phyloP scores from a whole-genome alignment of 2,329 filamentous ascomycete species.

The Macrophomina phaseolina region DNA sequence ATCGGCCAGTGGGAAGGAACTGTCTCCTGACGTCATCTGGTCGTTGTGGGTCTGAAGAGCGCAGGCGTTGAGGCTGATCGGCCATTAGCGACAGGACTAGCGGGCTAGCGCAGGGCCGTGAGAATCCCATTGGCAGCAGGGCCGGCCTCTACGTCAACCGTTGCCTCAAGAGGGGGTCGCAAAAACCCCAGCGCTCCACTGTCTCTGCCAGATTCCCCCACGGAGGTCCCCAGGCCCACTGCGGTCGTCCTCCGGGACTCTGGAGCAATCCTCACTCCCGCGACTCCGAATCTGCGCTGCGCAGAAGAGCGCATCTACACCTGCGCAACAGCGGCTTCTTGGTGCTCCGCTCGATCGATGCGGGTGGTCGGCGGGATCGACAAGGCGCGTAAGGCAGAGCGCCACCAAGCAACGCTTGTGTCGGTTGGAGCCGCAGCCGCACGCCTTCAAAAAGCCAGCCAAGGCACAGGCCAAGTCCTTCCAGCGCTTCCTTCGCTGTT shows the following conservation, averaged over 20 bases:
- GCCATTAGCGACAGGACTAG: neutral
- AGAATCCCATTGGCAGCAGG: conserved; percentile 4
- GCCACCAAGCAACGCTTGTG: conserved; percentile 8
- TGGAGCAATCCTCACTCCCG: neutral
- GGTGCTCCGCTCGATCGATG: neutral
- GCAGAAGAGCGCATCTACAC: neutral
- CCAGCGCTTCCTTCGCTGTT: conserved; percentile 2
- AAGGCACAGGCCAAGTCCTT: conserved; percentile 8
- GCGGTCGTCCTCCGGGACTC: conserved; percentile 13
- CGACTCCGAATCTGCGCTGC: neutral
- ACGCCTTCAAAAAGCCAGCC: conserved; percentile 11
- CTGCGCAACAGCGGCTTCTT: neutral
- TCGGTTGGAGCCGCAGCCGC: conserved; percentile 20
- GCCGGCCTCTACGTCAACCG: conserved; percentile 9
- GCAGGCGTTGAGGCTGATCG: conserved; percentile 21
- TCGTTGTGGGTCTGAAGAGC: neutral
- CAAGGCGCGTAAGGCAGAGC: conserved; percentile 4
- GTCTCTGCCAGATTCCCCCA: conserved; percentile 15
- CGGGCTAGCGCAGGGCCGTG: neutral
- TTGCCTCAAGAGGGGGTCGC: conserved; percentile 1
- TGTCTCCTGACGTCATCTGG: conserved; percentile 10
- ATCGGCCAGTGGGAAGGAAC: neutral
- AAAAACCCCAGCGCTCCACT: conserved; percentile 12
- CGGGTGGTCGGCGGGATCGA: conserved; percentile 13
- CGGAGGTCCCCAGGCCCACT: conserved; percentile 23